These are phyloP conservation scores for Exophiala alcalophila DNA, from an alignment of 2,329 filamentous ascomycete species.

Conservation along the genomic window DNA sequence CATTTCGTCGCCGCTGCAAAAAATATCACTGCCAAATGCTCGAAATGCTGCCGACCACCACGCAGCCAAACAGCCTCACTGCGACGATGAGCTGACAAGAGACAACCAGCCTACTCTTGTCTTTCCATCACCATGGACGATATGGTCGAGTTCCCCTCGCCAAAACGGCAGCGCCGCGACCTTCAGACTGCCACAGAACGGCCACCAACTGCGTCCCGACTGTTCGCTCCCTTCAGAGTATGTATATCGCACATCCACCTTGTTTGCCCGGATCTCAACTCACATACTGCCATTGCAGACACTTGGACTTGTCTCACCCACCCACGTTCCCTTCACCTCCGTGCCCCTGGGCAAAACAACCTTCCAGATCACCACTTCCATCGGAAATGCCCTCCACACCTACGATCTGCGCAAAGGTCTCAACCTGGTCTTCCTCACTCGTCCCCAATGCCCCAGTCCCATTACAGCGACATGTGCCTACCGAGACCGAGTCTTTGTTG, in stretches of 20 bases:
- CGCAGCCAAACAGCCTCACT: too few species aligned
- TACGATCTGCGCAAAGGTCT: constrained; percentile 90
- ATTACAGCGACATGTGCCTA: constrained; percentile 87
- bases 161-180: constrained; percentile 73
- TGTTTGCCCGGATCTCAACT: not conserved
- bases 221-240: constrained; percentile 93
- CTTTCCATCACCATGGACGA: constrained; percentile 19
- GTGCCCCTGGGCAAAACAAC: constrained; percentile 88
- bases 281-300: constrained; percentile 56
- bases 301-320: constrained; percentile 88
- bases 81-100: too few species aligned
- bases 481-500: constrained; percentile 83
- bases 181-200: constrained; percentile 37
- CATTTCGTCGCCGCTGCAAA: not conserved
- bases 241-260: constrained; percentile 33
- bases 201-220: constrained; percentile 61
- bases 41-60: not conserved
- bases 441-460: constrained; percentile 78
- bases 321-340: constrained; percentile 82
- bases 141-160: constrained; percentile 53
- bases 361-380: constrained; percentile 95
- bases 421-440: constrained; percentile 87
- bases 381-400: constrained; percentile 85
- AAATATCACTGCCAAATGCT: constrained; percentile 3
- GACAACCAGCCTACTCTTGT: too few species aligned